phyloP scores from a whole-genome alignment of 768 basidiomycete species.

The Gelatoporia subvermispora region DNA sequence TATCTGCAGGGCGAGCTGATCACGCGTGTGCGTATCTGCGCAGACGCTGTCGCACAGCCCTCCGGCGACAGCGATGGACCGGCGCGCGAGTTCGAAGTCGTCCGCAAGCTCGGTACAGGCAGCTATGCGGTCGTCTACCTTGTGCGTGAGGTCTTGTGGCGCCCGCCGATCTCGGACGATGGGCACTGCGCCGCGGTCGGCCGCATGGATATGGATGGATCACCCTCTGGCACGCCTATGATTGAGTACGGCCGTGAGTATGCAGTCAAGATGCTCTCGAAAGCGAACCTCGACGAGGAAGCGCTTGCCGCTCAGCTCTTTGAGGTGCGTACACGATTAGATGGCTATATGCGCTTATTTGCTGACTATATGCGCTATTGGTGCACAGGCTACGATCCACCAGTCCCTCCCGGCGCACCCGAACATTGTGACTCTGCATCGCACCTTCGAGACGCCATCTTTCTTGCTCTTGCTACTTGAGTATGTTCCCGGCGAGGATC shows the following conservation, averaged over 20 bases:
- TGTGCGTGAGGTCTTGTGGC: constrained; percentile 63
- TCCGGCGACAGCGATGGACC: constrained; percentile 36
- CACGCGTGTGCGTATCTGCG: constrained; percentile 46
- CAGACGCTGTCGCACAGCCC: constrained; percentile 22
- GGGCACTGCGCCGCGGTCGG: constrained; percentile 44
- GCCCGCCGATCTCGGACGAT: constrained; percentile 28
- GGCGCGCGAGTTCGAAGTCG: constrained; percentile 74
- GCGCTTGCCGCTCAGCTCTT: constrained; percentile 85
- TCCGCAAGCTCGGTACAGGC: constrained; percentile 81
- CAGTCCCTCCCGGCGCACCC: constrained; percentile 86
- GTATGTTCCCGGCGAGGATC: constrained; percentile 93
- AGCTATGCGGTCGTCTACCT: constrained; percentile 94
- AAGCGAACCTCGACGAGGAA: constrained; percentile 87
- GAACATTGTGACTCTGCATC: constrained; percentile 93
- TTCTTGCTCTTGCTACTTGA: constrained; percentile 92
- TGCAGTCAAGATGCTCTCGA: constrained; percentile 96
- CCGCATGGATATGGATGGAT: constrained; percentile 27
- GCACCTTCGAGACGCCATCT: constrained; percentile 87
- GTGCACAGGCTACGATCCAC: constrained; percentile 80
- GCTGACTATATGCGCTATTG: neutral
- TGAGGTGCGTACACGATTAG: constrained; percentile 50
- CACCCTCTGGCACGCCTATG: constrained; percentile 15
- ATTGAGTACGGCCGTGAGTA: constrained; percentile 68
- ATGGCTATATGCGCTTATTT: constrained; percentile 1
- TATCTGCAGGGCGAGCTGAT: constrained; percentile 63